Percentiles rank a stretch among this genome's conserved stretches.
Conservation (phyloP, 768 basidiomycete genomes). For the Trametes sanguinea region DNA sequence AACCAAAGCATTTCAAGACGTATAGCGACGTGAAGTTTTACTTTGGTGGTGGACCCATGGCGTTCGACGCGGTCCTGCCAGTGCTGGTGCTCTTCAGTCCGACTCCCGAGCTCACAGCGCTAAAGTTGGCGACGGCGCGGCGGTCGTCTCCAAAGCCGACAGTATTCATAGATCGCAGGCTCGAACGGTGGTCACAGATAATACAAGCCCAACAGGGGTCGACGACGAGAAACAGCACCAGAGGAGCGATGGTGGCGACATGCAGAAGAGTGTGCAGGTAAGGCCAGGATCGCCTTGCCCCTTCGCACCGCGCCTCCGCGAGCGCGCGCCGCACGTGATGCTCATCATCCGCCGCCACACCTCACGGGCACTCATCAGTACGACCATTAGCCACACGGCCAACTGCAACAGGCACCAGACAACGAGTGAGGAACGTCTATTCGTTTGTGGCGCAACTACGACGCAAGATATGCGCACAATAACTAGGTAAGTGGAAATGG, state of each 20-base stretch:
- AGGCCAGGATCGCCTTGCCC: constrained; percentile 2
- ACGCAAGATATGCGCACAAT: background rate
- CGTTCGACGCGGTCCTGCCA: constrained; percentile 7
- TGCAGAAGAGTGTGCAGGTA: background rate
- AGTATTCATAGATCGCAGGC: constrained; percentile 3
- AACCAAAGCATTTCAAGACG: background rate
- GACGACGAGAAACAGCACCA: background rate
- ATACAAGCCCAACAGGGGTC: background rate
- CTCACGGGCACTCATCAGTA: too few species aligned
- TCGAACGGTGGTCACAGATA: too few species aligned
- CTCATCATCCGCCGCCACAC: too few species aligned
- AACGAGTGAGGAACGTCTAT: background rate
- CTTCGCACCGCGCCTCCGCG: constrained; percentile 6
- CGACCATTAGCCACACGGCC: too few species aligned
- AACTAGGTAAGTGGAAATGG: background rate
- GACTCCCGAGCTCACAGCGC: constrained; percentile 7
- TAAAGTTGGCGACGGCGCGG: background rate
- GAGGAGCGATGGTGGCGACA: background rate
- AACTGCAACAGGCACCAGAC: too few species aligned
- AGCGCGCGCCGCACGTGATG: constrained; percentile 10
- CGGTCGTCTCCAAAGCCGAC: background rate
- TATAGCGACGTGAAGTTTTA: background rate
- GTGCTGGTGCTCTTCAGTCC: background rate
- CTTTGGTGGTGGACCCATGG: background rate
- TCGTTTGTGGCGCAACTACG: background rate